A percentile compares a stretch with the other conserved stretches of the same genome.
Evolutionary conservation across 306 rosid genomes (phyloP).

Genomic region (Crataegus laevigata): DNA sequence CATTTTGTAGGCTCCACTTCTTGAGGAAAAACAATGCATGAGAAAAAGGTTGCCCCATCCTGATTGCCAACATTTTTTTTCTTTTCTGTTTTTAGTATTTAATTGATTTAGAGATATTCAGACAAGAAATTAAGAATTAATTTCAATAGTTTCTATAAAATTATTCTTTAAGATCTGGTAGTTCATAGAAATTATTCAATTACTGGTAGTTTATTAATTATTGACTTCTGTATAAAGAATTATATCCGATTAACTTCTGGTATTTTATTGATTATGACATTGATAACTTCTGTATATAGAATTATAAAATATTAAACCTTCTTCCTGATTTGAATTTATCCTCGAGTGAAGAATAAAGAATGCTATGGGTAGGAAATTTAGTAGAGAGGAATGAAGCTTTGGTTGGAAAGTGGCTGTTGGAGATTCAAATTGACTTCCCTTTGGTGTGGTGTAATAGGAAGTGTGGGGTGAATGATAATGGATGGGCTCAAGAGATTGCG

Average conservation of each 20-base stretch:
- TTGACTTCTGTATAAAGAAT: not conserved
- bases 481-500: not conserved
- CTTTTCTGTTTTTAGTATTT: not conserved
- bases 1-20: not conserved
- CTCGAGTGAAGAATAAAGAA: too few relatives aligned
- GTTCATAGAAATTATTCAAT: not conserved
- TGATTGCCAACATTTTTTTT: not conserved
- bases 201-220: not conserved
- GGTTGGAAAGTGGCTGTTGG: not conserved
- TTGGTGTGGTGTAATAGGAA: not conserved
- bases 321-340: too few relatives aligned
- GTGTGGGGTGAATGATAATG: not conserved
- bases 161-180: not conserved
- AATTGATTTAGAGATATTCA: not conserved
- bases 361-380: too few relatives aligned
- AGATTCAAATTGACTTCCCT: not conserved
- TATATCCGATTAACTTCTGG: not conserved
- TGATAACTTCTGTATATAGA: too few relatives aligned
- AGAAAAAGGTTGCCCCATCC: not conserved
- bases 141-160: not conserved
- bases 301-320: too few relatives aligned
- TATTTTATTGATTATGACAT: too few relatives aligned
- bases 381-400: not conserved
- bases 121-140: not conserved
- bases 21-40: not conserved